Percentiles rank a stretch among this genome's conserved stretches.
phyloP scores from a whole-genome alignment of 495 filamentous ascomycete genomes.

The Hypomontagnella monticulosa region DNA sequence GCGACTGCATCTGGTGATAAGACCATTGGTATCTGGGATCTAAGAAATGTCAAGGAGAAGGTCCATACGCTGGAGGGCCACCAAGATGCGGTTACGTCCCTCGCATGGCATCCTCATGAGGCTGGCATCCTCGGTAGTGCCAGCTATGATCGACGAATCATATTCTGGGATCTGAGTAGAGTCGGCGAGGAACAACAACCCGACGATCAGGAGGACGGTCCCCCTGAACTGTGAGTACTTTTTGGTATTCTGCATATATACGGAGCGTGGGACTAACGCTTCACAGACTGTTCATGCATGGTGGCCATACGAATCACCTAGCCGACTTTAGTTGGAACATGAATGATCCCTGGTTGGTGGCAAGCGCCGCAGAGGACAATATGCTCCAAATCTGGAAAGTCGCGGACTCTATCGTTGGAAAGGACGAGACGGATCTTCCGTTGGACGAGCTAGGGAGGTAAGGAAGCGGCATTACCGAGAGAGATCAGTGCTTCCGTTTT shows the following conservation, averaged over 20 bases:
- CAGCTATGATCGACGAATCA: conserved; percentile 89
- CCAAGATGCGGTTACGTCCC: conserved; percentile 84
- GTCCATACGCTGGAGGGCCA: conserved; percentile 88
- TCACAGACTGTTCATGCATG: conserved; percentile 92
- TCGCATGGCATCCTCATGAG: conserved; percentile 94
- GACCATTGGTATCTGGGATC: conserved; percentile 93
- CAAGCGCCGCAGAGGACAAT: conserved; percentile 96
- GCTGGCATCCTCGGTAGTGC: conserved; percentile 86
- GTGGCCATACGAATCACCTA: conserved; percentile 95
- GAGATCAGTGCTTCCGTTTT: neutral
- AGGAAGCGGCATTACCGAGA: neutral
- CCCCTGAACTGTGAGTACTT: conserved; percentile 84
- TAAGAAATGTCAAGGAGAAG: conserved; percentile 86
- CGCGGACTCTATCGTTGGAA: conserved; percentile 86
- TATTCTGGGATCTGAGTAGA: conserved; percentile 94
- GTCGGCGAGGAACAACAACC: conserved; percentile 94
- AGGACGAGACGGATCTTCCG: conserved; percentile 79
- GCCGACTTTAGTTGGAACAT: conserved; percentile 98
- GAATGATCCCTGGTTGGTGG: conserved; percentile 94
- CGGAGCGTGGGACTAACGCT: conserved; percentile 32
- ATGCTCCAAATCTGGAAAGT: conserved; percentile 96
- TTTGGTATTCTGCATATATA: conserved; percentile 4
- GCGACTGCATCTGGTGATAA: conserved; percentile 96
- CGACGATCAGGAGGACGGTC: conserved; percentile 96
- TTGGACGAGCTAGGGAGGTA: conserved; percentile 77